A percentile compares a stretch with the other conserved stretches of the same genome.
These are phyloP conservation scores for Hippophae rhamnoides DNA, from an alignment of 306 rosid species.

Conservation along the genomic window DNA sequence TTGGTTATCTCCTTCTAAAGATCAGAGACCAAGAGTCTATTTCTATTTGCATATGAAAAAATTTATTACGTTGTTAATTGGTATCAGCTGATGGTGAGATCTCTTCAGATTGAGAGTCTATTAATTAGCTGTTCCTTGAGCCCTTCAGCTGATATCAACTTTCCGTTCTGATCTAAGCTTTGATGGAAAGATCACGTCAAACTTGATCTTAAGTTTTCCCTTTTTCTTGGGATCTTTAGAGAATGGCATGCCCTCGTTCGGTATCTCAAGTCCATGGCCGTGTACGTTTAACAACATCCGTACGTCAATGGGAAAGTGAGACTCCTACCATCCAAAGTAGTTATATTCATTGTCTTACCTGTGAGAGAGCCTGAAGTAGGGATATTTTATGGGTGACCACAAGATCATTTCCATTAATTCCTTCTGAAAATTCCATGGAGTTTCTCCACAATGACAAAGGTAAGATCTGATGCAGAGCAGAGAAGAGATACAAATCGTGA, in stretches of 20 bases:
- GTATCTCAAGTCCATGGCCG: slow-evolving; percentile 35
- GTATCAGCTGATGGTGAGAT: slow-evolving; percentile 5
- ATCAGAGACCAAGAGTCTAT: slow-evolving; percentile 3
- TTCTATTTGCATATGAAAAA: slow-evolving; percentile 23
- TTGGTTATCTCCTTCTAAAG: too few species aligned
- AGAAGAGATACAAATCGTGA: background rate
- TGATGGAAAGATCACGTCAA: slow-evolving; percentile 48
- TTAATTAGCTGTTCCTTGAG: slow-evolving; percentile 30
- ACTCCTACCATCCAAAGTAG: slow-evolving; percentile 59
- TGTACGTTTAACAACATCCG: slow-evolving; percentile 58
- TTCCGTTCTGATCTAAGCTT: slow-evolving; percentile 48
- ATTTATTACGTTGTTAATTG: slow-evolving; percentile 11
- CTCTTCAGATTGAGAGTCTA: slow-evolving; percentile 8
- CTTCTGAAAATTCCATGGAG: slow-evolving; percentile 56
- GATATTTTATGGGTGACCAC: slow-evolving; percentile 27
- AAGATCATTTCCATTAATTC: slow-evolving; percentile 47
- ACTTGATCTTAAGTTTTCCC: slow-evolving; percentile 63
- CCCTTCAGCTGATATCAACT: slow-evolving; percentile 35
- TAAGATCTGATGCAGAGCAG: slow-evolving; percentile 41
- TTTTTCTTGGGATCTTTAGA: slow-evolving; percentile 51
- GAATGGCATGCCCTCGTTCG: slow-evolving; percentile 73
- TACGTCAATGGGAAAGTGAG: slow-evolving; percentile 32
- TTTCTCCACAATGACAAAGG: slow-evolving; percentile 54
- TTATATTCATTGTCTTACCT: slow-evolving; percentile 37
- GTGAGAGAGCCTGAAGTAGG: slow-evolving; percentile 55